These are phyloP conservation scores for Phytophthora europaea DNA, from an alignment of 352 stramenopile species.

Conservation along the genomic window DNA sequence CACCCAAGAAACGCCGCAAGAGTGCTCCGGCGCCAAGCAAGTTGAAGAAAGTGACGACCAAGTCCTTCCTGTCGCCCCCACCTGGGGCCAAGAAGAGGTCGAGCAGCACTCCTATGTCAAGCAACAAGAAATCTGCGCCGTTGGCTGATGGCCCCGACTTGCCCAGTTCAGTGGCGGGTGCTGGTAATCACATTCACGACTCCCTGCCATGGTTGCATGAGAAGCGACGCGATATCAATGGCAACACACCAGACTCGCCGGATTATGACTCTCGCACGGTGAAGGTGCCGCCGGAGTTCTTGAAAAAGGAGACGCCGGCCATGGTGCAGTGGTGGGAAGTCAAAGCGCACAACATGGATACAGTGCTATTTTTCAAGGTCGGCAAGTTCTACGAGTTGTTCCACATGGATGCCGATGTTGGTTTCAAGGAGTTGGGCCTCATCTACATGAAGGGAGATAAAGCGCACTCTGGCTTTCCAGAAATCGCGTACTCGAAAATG, in stretches of 20 bases:
- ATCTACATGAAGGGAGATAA: slow-evolving; percentile 99
- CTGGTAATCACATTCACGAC: slow-evolving; percentile 92
- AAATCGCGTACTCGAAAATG: slow-evolving; percentile 98
- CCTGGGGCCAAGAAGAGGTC: slow-evolving; percentile 40
- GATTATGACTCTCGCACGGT: slow-evolving; percentile 96
- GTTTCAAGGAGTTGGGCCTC: slow-evolving; percentile 95
- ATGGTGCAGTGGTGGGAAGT: slow-evolving; percentile 99
- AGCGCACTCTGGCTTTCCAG: slow-evolving; percentile 98
- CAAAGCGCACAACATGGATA: slow-evolving; percentile 98
- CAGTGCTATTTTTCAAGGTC: slow-evolving; percentile 99
- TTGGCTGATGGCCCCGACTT: slow-evolving; percentile 25
- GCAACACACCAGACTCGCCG: slow-evolving; percentile 80
- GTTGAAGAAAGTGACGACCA: slow-evolving; percentile 29
- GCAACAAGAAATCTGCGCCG: slow-evolving; percentile 43
- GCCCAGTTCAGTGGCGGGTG: slow-evolving; percentile 55
- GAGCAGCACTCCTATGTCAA: slow-evolving; percentile 24
- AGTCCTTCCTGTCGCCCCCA: slow-evolving; percentile 57
- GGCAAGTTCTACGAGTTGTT: slow-evolving; percentile 98
- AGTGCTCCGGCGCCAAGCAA: slow-evolving; percentile 40
- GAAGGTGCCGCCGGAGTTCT: slow-evolving; percentile 87
- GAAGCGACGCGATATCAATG: slow-evolving; percentile 91
- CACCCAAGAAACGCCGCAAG: slow-evolving; percentile 55
- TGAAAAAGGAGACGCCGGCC: slow-evolving; percentile 94
- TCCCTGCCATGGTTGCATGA: slow-evolving; percentile 91
- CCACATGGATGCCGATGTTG: slow-evolving; percentile 99